Base-by-base conservation (phyloP, 1,284 basidiomycete genomes). In the Microbotryomycetes sp. region DNA sequence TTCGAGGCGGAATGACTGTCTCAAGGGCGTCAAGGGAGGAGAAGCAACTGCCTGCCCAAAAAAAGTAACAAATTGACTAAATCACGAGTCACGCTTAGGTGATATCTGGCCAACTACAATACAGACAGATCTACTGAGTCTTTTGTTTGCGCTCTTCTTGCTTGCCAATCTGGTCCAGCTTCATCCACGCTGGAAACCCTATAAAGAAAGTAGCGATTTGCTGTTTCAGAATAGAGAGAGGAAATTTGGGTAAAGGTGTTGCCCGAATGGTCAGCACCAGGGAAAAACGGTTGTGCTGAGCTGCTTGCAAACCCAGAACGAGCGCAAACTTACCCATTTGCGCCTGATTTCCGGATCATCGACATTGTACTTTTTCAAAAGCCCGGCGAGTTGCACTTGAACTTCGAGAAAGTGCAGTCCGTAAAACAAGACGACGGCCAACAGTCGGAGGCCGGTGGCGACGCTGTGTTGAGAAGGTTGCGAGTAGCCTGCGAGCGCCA, bases 131-230 rank as follows among this genome's bases (percentile, higher is more conserved):
- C n/a, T n/a, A n/a, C n/a, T n/a, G n/a, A n/a, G n/a, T n/a, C n/a
- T n/a, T n/a, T n/a, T n/a, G n/a, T n/a, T n/a, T n/a, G n/a, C n/a
- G n/a, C n/a, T 62, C 61, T 50, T 59, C 57, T 13, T 7, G 7
- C 28, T 48, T 21, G n/a, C 57, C 57, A n/a, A 47, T 29, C 11
- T 48, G 23, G 11, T 54, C 13, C 45, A 62, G n/a, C 1, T n/a
- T 16, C 15, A 26, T 46, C 64, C 64, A 65, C 18, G 62, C 57
- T 1, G 61, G 57, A 30, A 65, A 59, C 9, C 64, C 64, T 5
- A 50, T 51, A 7, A 62, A 2, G 31, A 65, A 11, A 5, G 61
- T 60, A 5, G 59, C 31, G 11, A 51, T 24, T 18, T 18, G 28
- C 53, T 52, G 45, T 45, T 41, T 3, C 16, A 18, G 4, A 21